Evolutionary conservation across 1,284 basidiomycete genomes (phyloP).

Genomic region (Pholiota adiposa): DNA sequence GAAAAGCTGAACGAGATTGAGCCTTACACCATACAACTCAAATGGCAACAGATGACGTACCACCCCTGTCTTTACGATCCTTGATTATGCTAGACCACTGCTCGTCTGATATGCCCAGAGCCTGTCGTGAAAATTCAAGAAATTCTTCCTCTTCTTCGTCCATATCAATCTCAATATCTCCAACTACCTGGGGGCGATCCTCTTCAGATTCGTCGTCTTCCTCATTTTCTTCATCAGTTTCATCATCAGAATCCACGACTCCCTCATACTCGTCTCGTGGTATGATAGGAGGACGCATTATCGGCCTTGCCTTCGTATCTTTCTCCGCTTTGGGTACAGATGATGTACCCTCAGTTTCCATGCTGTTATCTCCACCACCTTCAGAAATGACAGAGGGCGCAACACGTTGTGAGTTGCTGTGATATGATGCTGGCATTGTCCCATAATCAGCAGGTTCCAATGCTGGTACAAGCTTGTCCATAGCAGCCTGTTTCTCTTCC

Average conservation of each 20-base stretch:
- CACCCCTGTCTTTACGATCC: slow-evolving; percentile 77
- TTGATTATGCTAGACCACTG: slow-evolving; percentile 84
- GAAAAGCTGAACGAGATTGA: slow-evolving; percentile 57
- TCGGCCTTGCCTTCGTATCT: slow-evolving; percentile 37
- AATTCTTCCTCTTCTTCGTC: slow-evolving; percentile 91
- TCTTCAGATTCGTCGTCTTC: slow-evolving; percentile 73
- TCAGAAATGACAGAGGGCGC: slow-evolving; percentile 53
- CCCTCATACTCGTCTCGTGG: slow-evolving; percentile 83
- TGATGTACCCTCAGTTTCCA: background rate
- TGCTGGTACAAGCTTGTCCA: slow-evolving; percentile 74
- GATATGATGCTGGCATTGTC: slow-evolving; percentile 74
- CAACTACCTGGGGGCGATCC: slow-evolving; percentile 77
- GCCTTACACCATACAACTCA: background rate
- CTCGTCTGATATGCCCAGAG: slow-evolving; percentile 82
- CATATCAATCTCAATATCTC: slow-evolving; percentile 87
- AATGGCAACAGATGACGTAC: slow-evolving; percentile 46
- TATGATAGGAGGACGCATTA: slow-evolving; percentile 73
- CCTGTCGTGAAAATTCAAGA: slow-evolving; percentile 88
- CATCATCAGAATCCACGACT: slow-evolving; percentile 83
- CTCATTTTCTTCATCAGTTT: slow-evolving; percentile 57
- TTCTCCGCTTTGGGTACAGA: slow-evolving; percentile 9
- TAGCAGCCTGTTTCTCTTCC: slow-evolving; percentile 55
- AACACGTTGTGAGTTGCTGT: slow-evolving; percentile 69
- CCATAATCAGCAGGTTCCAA: slow-evolving; percentile 78
- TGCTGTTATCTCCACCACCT: slow-evolving; percentile 39